Evolutionary conservation across 495 filamentous ascomycete species (phyloP).

Genomic region (Aspergillus kassunensis): DNA sequence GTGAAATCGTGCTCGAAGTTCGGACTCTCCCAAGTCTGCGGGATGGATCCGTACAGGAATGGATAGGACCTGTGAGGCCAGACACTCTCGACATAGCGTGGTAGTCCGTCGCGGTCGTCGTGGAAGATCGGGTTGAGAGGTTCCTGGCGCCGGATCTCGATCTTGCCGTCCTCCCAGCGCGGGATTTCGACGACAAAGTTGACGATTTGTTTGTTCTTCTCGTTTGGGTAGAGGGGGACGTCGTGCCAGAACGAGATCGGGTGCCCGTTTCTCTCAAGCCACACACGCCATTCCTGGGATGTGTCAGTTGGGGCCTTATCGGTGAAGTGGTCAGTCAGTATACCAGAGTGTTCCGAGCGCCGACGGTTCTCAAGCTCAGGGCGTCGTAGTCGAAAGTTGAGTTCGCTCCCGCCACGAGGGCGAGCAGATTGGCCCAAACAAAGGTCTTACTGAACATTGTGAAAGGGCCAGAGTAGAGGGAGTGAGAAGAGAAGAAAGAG

Average conservation of each 20-base stretch:
- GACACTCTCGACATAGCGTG: constrained; percentile 4
- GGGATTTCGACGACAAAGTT: constrained; percentile 7
- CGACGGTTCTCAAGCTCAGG: constrained; percentile 3
- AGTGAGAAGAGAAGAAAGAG: too few relatives aligned
- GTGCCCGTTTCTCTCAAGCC: not conserved
- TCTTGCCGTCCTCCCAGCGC: not conserved
- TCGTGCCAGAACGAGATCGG: constrained; percentile 9
- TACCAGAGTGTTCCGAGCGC: constrained; percentile 3
- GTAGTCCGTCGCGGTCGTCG: not conserved
- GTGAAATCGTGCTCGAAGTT: constrained; percentile 3
- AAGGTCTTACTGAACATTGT: not conserved
- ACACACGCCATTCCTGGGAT: constrained; percentile 1
- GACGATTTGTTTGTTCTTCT: not conserved
- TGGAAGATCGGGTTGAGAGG: constrained; percentile 3
- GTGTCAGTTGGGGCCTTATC: not conserved
- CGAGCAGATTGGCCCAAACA: not conserved
- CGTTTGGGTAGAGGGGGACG: not conserved
- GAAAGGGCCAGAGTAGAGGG: not conserved
- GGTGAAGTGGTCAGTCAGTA: not conserved
- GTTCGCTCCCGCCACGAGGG: not conserved
- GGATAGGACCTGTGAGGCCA: not conserved
- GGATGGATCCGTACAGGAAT: constrained; percentile 4
- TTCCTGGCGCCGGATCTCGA: not conserved
- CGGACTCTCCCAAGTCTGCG: constrained; percentile 5
- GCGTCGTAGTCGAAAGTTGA: constrained; percentile 2